Evolutionary conservation across 2,329 filamentous ascomycete species (phyloP), one percentile per base, ranked within the genome.

Genomic region (Lasiodiplodia hormozganensis): DNA sequence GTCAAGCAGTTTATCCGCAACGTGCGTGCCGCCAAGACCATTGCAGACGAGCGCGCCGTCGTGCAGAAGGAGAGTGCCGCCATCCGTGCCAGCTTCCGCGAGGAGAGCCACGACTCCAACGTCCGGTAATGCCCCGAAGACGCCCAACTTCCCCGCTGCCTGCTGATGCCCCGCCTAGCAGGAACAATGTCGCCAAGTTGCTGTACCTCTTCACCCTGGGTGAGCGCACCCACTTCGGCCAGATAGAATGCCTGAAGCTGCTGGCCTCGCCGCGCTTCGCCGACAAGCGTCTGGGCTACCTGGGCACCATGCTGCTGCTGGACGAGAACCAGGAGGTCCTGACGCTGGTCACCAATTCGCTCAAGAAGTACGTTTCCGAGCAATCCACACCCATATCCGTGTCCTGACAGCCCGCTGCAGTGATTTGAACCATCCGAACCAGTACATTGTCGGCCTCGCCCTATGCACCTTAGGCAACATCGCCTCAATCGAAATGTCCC

Each of bases 1-100:
- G 96, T 99, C 81, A 99, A 99, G 85, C 96, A 98, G 84, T 99
- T 99, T 84, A 99, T 99, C 82, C 94, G 96, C 80, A 98, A 97
- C 83, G 96, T 99, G 79, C 93, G 96, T 80, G 95, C 96, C 70
- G 94, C 96, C 70, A 99, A 99, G 85, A 99, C 96, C 43, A 97
- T 99, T 79, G 96, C 96, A 80, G 96, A 99, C 83, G 96, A 99
- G 85, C 90, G 96, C 78, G 95, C 96, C 65, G 96, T 99, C 68
- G 96, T 99, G 72, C 96, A 98, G 78, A 99, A 99, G 83, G 96
- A 99, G 85, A 99, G 96, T 82, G 96, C 96, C 69, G 93, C 95
- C 58, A 99, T 99, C 78, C 89, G 96, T 82, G 94, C 96, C 74
- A 98, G 95, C 83, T 99, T 99, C 81, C 89, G 96, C 77, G 96